phyloP scores from a whole-genome alignment of 2,329 filamentous ascomycete genomes.

The Aspergillus tanneri region DNA sequence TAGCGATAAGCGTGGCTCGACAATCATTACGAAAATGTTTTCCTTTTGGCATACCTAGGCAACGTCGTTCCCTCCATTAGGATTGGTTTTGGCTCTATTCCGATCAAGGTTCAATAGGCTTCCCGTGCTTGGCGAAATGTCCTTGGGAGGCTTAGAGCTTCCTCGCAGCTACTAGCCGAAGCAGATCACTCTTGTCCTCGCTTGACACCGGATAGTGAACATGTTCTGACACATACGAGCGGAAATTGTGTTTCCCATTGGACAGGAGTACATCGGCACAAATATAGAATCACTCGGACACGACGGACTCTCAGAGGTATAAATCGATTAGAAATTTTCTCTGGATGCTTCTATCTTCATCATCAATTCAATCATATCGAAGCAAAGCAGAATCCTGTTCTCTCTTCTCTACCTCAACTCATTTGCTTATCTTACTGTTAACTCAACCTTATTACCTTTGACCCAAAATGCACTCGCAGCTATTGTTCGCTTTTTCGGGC shows the following conservation, averaged over 20 bases:
- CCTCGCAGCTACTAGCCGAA: neutral
- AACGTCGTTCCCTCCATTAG: conserved; percentile 5
- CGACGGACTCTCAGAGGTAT: neutral
- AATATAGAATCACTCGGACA: neutral
- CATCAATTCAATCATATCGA: neutral
- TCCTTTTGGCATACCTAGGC: neutral
- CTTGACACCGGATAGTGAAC: too few species aligned
- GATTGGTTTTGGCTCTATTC: conserved; percentile 4
- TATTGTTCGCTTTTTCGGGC: conserved; percentile 23
- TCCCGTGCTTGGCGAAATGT: conserved; percentile 5
- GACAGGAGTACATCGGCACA: neutral
- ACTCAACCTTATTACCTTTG: neutral
- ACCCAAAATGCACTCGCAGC: neutral
- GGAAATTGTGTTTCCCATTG: neutral
- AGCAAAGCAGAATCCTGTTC: too few species aligned
- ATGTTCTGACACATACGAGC: neutral
- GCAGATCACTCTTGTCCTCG: neutral
- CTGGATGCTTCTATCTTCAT: neutral
- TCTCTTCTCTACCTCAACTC: too few species aligned
- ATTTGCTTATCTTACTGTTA: too few species aligned
- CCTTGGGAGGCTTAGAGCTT: conserved; percentile 16
- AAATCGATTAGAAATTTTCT: too few species aligned
- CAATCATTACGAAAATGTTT: conserved; percentile 2
- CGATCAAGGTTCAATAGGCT: neutral
- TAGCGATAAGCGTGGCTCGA: conserved; percentile 4